phyloP scores from a whole-genome alignment of 2,329 filamentous ascomycete species.

The Colletotrichum falcatum region DNA sequence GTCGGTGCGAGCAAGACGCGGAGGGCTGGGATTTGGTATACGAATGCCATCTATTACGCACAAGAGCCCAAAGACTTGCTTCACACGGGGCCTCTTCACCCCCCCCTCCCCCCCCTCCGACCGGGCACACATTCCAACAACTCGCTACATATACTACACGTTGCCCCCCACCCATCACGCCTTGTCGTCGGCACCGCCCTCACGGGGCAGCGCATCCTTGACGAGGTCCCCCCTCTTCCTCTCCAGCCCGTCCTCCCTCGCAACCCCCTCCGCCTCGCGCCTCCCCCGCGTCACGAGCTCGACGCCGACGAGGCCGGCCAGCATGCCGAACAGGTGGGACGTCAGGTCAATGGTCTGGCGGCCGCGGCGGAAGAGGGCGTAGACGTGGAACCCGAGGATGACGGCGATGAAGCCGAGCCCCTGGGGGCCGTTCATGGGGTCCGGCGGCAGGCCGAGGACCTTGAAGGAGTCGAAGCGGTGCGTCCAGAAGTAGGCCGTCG shows the following conservation, averaged over 20 bases:
- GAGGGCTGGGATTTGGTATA: not conserved
- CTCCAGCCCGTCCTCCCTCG: slow-evolving; percentile 31
- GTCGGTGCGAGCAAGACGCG: not conserved
- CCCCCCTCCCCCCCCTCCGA: no score
- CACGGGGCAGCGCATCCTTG: slow-evolving; percentile 24
- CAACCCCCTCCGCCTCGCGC: slow-evolving; percentile 48
- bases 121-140: no score
- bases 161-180: not conserved
- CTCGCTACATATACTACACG: not conserved
- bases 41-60: not conserved
- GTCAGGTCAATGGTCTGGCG: slow-evolving; percentile 61
- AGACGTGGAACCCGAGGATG: slow-evolving; percentile 62
- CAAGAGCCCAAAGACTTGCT: not conserved
- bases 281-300: slow-evolving; percentile 46
- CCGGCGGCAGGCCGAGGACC: slow-evolving; percentile 68
- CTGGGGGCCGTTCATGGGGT: slow-evolving; percentile 63
- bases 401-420: slow-evolving; percentile 66
- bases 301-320: slow-evolving; percentile 58
- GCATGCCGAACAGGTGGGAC: slow-evolving; percentile 65
- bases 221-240: slow-evolving; percentile 23
- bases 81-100: not conserved
- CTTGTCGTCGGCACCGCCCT: not conserved
- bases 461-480: slow-evolving; percentile 68
- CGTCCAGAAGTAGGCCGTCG: slow-evolving; percentile 71
- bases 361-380: slow-evolving; percentile 57